Evolutionary conservation across 805 yeast genomes (phyloP).

Genomic region (Blastobotrys peoriensis): DNA sequence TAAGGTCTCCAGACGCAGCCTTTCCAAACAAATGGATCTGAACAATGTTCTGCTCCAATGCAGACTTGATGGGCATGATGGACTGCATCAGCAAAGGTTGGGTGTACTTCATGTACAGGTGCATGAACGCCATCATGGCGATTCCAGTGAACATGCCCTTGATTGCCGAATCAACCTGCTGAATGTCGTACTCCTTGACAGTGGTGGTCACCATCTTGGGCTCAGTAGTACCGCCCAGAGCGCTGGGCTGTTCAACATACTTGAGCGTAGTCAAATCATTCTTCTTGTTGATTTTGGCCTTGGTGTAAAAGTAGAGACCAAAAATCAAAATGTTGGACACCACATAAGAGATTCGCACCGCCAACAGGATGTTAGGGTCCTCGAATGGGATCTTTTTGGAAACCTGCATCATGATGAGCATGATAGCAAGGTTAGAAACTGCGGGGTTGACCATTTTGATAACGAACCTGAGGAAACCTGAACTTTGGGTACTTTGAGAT

Average conservation of each 20-base stretch:
- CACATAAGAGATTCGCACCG: constrained; percentile 68
- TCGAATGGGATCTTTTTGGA: constrained; percentile 86
- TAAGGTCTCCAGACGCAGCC: constrained; percentile 81
- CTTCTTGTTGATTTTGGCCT: constrained; percentile 55
- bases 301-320: constrained; percentile 59
- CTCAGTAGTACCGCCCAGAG: constrained; percentile 66
- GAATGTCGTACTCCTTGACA: constrained; percentile 88
- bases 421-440: constrained; percentile 74
- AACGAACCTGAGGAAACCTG: constrained; percentile 39
- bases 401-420: constrained; percentile 95
- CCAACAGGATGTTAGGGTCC: constrained; percentile 64
- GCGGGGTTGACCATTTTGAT: constrained; percentile 69
- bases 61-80: constrained; percentile 82
- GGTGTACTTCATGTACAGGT: constrained; percentile 92
- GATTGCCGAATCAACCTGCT: constrained; percentile 73
- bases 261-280: constrained; percentile 87
- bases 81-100: constrained; percentile 96
- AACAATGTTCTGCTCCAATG: constrained; percentile 83
- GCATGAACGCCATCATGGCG: constrained; percentile 99
- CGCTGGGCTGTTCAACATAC: constrained; percentile 78
- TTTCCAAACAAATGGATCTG: constrained; percentile 82
- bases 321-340: constrained; percentile 61
- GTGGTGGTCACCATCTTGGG: constrained; percentile 80
- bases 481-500: no score
- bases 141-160: constrained; percentile 80